Evolutionary conservation across 495 filamentous ascomycete genomes (phyloP).

Genomic region (Penicillium samsonianum): DNA sequence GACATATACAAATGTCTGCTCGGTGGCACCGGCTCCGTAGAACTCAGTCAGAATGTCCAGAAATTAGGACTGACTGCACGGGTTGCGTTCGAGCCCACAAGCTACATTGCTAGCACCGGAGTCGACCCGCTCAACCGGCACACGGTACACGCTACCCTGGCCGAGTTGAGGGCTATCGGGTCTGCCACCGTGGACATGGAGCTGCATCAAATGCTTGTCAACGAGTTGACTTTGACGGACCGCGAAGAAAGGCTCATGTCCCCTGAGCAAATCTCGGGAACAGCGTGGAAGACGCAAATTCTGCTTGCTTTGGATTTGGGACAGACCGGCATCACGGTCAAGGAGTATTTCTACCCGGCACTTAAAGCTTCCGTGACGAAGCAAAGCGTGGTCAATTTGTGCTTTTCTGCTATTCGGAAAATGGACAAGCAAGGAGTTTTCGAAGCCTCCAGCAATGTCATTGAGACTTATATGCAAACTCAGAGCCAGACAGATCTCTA

Average conservation of each 20-base stretch:
- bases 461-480: constrained; percentile 2
- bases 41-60: constrained; percentile 5
- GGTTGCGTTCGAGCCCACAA: neutral
- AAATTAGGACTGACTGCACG: neutral
- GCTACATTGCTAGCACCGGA: neutral
- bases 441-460: neutral
- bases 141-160: neutral
- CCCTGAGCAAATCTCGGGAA: neutral
- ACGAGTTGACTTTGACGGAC: neutral
- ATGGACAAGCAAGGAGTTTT: neutral
- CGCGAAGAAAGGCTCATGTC: neutral
- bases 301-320: constrained; percentile 3
- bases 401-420: constrained; percentile 6
- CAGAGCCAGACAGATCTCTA: constrained; percentile 9
- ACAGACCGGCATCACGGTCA: neutral
- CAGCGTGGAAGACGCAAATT: neutral
- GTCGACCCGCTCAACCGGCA: neutral
- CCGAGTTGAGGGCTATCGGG: neutral
- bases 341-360: constrained; percentile 3
- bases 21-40: neutral
- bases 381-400: neutral
- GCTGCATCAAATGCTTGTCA: neutral
- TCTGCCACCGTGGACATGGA: neutral
- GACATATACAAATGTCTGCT: neutral
- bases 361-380: constrained; percentile 1